Conservation (phyloP, 768 basidiomycete species). For the Termitomyces sp. region DNA sequence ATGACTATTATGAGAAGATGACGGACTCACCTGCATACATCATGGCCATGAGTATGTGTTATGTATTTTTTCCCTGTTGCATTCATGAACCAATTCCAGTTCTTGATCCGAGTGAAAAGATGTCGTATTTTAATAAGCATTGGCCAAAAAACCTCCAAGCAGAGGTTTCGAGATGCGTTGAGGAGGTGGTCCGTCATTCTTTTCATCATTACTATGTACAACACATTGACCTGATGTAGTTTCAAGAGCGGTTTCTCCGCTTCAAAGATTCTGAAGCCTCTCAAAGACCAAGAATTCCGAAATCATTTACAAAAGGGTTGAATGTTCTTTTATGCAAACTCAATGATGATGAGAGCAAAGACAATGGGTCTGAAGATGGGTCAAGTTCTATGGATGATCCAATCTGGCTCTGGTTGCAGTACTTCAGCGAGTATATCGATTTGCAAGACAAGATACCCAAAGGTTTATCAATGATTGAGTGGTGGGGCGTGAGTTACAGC, state of each 20-base stretch:
- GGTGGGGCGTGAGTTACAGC: too few relatives aligned
- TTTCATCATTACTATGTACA: not conserved
- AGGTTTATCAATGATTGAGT: too few relatives aligned
- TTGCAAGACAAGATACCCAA: too few relatives aligned
- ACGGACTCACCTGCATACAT: not conserved
- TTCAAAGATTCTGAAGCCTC: not conserved
- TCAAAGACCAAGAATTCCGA: not conserved
- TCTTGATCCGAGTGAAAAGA: slow-evolving; percentile 21
- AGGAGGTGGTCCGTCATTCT: slow-evolving; percentile 8
- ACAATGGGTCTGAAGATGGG: not conserved
- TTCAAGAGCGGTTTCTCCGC: not conserved
- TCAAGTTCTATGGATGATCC: too few relatives aligned
- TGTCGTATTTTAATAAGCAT: slow-evolving; percentile 19
- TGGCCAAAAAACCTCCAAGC: slow-evolving; percentile 18
- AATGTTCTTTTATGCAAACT: not conserved
- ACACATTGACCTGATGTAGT: not conserved
- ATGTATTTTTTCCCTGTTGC: not conserved
- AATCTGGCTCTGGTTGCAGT: too few relatives aligned
- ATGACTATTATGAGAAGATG: slow-evolving; percentile 26
- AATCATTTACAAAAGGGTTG: not conserved
- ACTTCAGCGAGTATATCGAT: too few relatives aligned
- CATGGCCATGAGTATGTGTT: slow-evolving; percentile 17
- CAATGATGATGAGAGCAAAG: not conserved
- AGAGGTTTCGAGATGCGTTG: slow-evolving; percentile 10
- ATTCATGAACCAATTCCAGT: slow-evolving; percentile 7